These are phyloP conservation scores for Lanzia echinophila DNA, from an alignment of 2,329 filamentous ascomycete genomes.

Conservation along the genomic window DNA sequence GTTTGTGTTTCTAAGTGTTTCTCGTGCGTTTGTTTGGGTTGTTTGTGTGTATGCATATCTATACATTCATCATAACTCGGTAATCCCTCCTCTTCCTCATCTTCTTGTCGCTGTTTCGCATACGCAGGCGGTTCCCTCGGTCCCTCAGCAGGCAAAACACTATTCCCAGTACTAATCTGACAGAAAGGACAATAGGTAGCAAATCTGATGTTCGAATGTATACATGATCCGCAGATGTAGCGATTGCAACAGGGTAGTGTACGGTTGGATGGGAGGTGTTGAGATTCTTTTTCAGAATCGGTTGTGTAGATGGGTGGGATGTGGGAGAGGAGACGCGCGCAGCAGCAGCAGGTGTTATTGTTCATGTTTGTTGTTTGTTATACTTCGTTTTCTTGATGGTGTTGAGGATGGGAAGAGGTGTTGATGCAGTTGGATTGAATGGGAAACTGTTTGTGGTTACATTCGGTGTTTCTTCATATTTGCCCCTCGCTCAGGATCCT, in stretches of 20 bases:
- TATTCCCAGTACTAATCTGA: slow-evolving; percentile 57
- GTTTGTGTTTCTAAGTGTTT: background rate
- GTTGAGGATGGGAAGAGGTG: background rate
- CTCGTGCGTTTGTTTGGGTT: no score
- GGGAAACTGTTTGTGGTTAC: background rate
- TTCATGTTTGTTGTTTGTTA: background rate
- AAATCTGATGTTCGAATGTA: background rate
- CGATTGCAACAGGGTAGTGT: slow-evolving; percentile 1
- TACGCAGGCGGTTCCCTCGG: slow-evolving; percentile 65
- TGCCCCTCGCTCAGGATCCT: background rate
- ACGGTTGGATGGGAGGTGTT: slow-evolving; percentile 1
- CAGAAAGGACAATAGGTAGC: slow-evolving; percentile 55
- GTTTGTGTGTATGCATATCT: no score
- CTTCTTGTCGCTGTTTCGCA: slow-evolving; percentile 13
- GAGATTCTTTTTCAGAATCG: background rate
- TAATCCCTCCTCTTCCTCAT: background rate
- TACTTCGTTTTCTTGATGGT: background rate
- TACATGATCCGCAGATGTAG: slow-evolving; percentile 3
- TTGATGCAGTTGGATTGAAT: background rate
- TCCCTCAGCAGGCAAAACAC: slow-evolving; percentile 51
- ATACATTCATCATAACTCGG: background rate
- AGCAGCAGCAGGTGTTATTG: background rate
- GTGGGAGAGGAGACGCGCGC: background rate
- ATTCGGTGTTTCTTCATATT: background rate
- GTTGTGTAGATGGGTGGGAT: background rate